Evolutionary conservation across 1,139 yeast genomes (phyloP).

Genomic region (Diutina ranongensis): DNA sequence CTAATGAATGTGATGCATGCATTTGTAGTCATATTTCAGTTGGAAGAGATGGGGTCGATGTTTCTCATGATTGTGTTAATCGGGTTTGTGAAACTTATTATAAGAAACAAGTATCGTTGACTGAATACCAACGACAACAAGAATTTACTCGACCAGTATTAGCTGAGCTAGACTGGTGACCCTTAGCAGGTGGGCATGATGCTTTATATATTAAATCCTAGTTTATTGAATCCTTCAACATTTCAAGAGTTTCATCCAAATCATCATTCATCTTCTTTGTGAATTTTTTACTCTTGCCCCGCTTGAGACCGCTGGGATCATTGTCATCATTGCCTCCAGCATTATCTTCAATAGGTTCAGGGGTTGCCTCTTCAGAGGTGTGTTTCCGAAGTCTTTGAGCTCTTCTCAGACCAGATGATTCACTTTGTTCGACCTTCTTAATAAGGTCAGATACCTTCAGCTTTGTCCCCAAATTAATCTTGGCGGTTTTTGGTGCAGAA

Average conservation of each 20-base stretch:
- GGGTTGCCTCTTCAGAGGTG: background rate
- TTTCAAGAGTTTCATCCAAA: conserved; percentile 5
- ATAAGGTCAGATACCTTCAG: conserved; percentile 1
- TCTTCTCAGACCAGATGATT: background rate
- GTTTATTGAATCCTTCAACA: background rate
- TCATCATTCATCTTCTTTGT: conserved; percentile 4
- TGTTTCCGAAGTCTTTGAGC: background rate
- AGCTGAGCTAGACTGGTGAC: background rate
- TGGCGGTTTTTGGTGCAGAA: background rate
- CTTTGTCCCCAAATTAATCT: conserved; percentile 1
- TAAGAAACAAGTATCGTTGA: background rate
- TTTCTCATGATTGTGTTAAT: background rate
- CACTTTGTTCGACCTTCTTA: background rate
- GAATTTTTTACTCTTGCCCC: conserved; percentile 1
- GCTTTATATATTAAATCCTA: too few species aligned
- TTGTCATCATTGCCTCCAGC: background rate
- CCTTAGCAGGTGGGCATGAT: too few species aligned
- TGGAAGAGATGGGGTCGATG: background rate
- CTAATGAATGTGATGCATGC: background rate
- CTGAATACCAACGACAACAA: background rate
- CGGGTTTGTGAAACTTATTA: background rate
- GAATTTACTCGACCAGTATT: background rate
- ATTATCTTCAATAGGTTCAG: background rate
- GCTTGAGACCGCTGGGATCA: background rate
- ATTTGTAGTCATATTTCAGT: background rate